A percentile compares a stretch with the other conserved stretches of the same genome.
phyloP scores from a whole-genome alignment of 768 basidiomycete species.

The Podaxis sp. region DNA sequence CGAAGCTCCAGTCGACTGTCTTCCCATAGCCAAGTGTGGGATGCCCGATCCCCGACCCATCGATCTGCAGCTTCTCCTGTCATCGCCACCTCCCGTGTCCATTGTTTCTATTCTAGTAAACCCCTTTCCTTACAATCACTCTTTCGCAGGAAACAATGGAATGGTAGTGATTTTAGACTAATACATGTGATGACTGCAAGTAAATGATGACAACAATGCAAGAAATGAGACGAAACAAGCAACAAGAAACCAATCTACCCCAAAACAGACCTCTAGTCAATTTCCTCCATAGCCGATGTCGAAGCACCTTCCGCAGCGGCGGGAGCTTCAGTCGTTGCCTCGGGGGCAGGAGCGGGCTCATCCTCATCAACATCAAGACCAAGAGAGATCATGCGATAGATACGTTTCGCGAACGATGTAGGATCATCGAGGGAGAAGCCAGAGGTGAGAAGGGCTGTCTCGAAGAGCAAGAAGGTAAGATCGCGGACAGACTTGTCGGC shows the following conservation, averaged over 20 bases:
- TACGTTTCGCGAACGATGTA: constrained; percentile 91
- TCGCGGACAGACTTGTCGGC: constrained; percentile 98
- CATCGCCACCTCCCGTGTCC: background rate
- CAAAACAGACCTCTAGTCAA: constrained; percentile 54
- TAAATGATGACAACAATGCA: constrained; percentile 28
- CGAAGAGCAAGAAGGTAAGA: constrained; percentile 92
- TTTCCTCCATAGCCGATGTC: constrained; percentile 95
- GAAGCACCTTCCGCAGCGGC: constrained; percentile 59
- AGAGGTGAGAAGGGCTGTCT: constrained; percentile 94
- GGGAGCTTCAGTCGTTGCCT: constrained; percentile 45
- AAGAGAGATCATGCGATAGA: constrained; percentile 95
- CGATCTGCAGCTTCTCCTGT: background rate
- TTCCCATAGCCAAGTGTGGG: background rate
- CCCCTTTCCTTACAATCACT: background rate
- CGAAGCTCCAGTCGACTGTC: constrained; percentile 1
- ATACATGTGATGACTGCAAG: constrained; percentile 12
- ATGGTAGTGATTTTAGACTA: constrained; percentile 8
- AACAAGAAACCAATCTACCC: constrained; percentile 14
- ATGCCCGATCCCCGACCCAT: background rate
- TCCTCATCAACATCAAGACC: constrained; percentile 90
- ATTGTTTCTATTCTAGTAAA: background rate
- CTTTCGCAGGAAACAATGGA: background rate
- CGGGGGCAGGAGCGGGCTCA: constrained; percentile 43
- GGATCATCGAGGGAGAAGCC: constrained; percentile 97
- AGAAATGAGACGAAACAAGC: constrained; percentile 25